phyloP scores from a whole-genome alignment of 225 moss, liverwort and hornwort species.

The Neckera pumila region DNA sequence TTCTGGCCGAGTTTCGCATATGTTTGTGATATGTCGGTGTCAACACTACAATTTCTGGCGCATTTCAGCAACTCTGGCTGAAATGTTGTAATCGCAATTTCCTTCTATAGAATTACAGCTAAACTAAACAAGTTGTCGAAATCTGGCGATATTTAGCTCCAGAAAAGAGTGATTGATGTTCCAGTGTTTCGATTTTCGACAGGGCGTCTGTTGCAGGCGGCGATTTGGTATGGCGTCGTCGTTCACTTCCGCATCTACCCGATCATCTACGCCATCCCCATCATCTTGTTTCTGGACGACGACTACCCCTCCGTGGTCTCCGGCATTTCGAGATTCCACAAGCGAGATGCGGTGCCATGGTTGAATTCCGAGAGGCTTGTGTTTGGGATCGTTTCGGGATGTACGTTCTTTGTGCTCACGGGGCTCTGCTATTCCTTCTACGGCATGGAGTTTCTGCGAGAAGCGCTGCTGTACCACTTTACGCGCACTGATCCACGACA shows the following conservation, averaged over 20 bases:
- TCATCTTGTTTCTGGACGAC: conserved; percentile 62
- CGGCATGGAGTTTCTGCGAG: conserved; percentile 69
- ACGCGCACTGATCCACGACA: conserved; percentile 94
- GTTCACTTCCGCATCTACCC: conserved; percentile 96
- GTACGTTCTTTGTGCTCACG: conserved; percentile 52
- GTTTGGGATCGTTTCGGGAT: conserved; percentile 68
- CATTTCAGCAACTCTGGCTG: neutral
- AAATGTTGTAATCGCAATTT: neutral
- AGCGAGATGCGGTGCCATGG: neutral
- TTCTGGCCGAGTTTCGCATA: neutral
- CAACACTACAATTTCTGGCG: neutral
- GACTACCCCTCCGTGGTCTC: conserved; percentile 23
- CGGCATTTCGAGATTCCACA: neutral
- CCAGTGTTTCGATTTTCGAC: neutral
- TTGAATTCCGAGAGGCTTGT: conserved; percentile 54
- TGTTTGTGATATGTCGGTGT: neutral
- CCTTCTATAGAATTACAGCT: neutral
- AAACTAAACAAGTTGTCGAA: neutral
- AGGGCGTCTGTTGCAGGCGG: conserved; percentile 79
- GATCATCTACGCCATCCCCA: conserved; percentile 77
- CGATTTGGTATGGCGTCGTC: conserved; percentile 85
- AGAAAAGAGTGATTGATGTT: neutral
- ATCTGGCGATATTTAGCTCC: neutral
- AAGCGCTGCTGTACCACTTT: conserved; percentile 81
- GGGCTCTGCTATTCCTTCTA: conserved; percentile 67